A percentile compares a stretch with the other conserved stretches of the same genome.
phyloP scores from a whole-genome alignment of 1,284 basidiomycete species.

The Trichosporon faecale region DNA sequence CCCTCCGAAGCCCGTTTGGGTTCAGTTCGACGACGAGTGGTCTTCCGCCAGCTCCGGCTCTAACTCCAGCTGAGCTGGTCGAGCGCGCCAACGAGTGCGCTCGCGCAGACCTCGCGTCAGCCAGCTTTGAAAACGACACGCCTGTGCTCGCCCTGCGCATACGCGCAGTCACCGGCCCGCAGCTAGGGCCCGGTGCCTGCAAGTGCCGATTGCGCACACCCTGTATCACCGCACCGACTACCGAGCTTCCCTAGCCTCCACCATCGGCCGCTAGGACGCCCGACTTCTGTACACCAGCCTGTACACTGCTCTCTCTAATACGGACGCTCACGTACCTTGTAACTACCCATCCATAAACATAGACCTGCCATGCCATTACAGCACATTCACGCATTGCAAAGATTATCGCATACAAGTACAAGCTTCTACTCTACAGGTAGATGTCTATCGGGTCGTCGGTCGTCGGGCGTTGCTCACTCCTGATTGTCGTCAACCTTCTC shows the following conservation, averaged over 20 bases:
- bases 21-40: constrained; percentile 1
- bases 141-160: neutral
- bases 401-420: constrained; percentile 2
- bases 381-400: neutral
- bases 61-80: neutral
- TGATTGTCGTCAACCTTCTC: neutral
- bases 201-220: neutral
- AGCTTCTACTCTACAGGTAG: neutral
- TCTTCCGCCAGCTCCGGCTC: neutral
- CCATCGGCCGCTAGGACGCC: neutral
- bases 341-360: neutral
- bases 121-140: neutral
- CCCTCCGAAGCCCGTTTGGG: neutral
- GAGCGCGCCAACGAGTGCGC: neutral
- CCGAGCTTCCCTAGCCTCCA: neutral
- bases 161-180: neutral
- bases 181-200: neutral
- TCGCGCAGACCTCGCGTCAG: neutral
- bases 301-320: neutral
- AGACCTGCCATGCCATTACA: neutral
- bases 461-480: neutral
- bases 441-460: neutral
- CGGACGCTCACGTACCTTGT: neutral
- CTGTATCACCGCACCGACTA: neutral
- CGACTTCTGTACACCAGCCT: neutral